Evolutionary conservation across 2,329 filamentous ascomycete genomes (phyloP).

Genomic region (Cladosporium oxysporum): DNA sequence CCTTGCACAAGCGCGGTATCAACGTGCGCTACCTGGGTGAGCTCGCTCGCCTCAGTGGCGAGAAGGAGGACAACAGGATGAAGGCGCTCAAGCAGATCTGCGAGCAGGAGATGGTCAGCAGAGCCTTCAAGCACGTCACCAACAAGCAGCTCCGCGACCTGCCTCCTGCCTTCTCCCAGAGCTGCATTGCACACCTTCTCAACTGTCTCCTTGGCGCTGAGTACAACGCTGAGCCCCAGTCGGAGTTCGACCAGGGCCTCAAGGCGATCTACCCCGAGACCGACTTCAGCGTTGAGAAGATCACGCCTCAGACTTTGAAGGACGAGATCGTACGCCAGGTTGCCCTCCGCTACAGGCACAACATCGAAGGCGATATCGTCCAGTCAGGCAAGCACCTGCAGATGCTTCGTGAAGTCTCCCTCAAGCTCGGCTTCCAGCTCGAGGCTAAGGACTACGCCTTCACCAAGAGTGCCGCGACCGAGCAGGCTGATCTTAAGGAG

Average conservation of each 20-base stretch:
- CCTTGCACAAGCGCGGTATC: slow-evolving; percentile 95
- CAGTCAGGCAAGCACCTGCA: slow-evolving; percentile 72
- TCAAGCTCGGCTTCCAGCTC: slow-evolving; percentile 89
- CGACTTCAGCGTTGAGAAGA: slow-evolving; percentile 76
- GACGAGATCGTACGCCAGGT: slow-evolving; percentile 72
- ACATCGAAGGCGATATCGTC: slow-evolving; percentile 68
- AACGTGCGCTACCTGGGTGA: slow-evolving; percentile 95
- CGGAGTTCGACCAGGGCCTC: slow-evolving; percentile 74
- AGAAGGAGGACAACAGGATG: slow-evolving; percentile 68
- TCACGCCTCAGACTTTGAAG: slow-evolving; percentile 72
- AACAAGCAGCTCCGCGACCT: slow-evolving; percentile 77
- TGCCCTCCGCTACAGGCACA: slow-evolving; percentile 72
- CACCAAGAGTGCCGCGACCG: slow-evolving; percentile 42
- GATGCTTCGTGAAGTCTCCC: slow-evolving; percentile 80
- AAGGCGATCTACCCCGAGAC: slow-evolving; percentile 76
- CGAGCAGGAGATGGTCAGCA: slow-evolving; percentile 89
- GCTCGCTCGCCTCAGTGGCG: slow-evolving; percentile 64
- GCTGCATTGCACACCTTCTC: slow-evolving; percentile 81
- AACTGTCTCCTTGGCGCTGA: slow-evolving; percentile 86
- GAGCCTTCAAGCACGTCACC: slow-evolving; percentile 91
- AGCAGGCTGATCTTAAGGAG: slow-evolving; percentile 26
- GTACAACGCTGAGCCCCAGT: slow-evolving; percentile 73
- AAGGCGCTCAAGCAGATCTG: slow-evolving; percentile 75
- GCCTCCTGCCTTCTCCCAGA: slow-evolving; percentile 75
- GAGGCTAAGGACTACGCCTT: slow-evolving; percentile 77